phyloP scores from a whole-genome alignment of 2,329 filamentous ascomycete genomes.

The Incumbomyces delicatus region DNA sequence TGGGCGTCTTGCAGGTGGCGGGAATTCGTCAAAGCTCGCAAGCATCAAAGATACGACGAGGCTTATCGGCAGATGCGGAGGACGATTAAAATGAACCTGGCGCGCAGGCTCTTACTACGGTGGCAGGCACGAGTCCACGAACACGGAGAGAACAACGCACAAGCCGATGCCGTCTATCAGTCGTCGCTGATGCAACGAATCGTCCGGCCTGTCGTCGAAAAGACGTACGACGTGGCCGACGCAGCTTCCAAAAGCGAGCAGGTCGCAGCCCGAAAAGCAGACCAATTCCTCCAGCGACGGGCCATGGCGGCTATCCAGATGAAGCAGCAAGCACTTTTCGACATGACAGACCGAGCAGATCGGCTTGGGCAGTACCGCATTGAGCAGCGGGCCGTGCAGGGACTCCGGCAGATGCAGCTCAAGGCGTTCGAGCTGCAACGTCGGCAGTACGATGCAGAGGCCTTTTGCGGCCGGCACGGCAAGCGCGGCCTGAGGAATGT shows the following conservation, averaged over 20 bases:
- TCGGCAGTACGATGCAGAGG: constrained; percentile 3
- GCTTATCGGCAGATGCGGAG: constrained; percentile 7
- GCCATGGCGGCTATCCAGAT: constrained; percentile 1
- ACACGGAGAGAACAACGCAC: not conserved
- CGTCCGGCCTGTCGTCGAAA: not conserved
- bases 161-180: constrained; percentile 3
- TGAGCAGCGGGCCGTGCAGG: constrained; percentile 5
- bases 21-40: constrained; percentile 1
- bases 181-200: constrained; percentile 1
- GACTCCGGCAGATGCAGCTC: constrained; percentile 5
- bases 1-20: constrained; percentile 2
- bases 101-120: not conserved
- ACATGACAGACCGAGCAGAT: constrained; percentile 3
- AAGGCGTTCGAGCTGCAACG: constrained; percentile 5
- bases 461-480: constrained; percentile 2
- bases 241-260: not conserved
- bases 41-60: constrained; percentile 6
- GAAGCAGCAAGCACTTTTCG: constrained; percentile 4
- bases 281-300: constrained; percentile 1
- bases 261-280: not conserved
- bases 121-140: constrained; percentile 1
- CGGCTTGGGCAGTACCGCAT: constrained; percentile 1
- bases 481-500: constrained; percentile 2
- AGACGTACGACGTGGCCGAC: constrained; percentile 1
- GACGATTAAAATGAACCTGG: constrained; percentile 6